These are phyloP conservation scores for Talaromyces thailandensis DNA, from an alignment of 495 filamentous ascomycete genomes.

Conservation along the genomic window DNA sequence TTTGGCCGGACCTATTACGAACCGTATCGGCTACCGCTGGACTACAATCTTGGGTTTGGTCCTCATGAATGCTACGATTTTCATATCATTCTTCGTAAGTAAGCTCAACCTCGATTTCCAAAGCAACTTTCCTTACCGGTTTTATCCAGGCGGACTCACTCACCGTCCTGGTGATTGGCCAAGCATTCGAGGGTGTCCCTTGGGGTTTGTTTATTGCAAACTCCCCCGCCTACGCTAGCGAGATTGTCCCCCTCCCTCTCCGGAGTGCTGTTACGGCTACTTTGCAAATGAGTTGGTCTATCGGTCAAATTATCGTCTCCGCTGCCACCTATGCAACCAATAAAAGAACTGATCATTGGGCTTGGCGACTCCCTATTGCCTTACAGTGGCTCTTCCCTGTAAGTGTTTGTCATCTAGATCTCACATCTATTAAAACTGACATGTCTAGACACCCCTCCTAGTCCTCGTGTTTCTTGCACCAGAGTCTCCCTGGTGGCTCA, in stretches of 20 bases:
- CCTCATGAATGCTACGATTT: conserved; percentile 51
- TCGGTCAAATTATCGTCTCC: conserved; percentile 60
- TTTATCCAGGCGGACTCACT: conserved; percentile 41
- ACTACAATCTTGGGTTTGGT: conserved; percentile 55
- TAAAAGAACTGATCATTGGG: conserved; percentile 39
- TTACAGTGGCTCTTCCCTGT: conserved; percentile 73
- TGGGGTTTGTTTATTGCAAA: conserved; percentile 71
- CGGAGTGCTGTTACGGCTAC: conserved; percentile 59
- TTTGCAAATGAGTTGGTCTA: conserved; percentile 65
- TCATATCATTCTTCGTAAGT: conserved; percentile 57
- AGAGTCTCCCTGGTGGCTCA: conserved; percentile 39
- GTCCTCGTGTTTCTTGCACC: conserved; percentile 56
- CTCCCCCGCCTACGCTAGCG: conserved; percentile 62
- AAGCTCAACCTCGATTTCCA: background rate
- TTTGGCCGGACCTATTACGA: conserved; percentile 58
- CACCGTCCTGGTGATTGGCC: conserved; percentile 51
- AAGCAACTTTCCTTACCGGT: background rate
- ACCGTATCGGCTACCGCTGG: conserved; percentile 54
- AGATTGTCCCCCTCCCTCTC: conserved; percentile 57
- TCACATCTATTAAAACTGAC: background rate
- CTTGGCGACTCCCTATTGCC: conserved; percentile 52
- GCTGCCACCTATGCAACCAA: conserved; percentile 54
- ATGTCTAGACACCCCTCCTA: conserved; percentile 42
- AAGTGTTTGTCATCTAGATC: background rate
- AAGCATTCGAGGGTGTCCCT: conserved; percentile 62